phyloP scores from a whole-genome alignment of 2,329 filamentous ascomycete species.

The Trichoderma sp. region DNA sequence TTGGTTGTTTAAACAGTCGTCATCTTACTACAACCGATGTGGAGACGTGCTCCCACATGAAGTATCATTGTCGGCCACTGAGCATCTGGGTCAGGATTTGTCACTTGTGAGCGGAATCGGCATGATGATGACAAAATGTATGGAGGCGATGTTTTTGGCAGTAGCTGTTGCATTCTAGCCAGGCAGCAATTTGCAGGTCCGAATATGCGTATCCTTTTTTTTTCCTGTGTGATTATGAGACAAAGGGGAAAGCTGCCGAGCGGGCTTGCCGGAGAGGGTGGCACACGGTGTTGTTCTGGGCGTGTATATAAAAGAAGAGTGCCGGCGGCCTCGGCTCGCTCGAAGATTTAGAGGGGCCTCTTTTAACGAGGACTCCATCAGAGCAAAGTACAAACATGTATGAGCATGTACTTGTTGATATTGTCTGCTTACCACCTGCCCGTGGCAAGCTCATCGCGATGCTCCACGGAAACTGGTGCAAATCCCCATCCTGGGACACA shows the following conservation, averaged over 20 bases:
- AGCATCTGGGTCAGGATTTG: background rate
- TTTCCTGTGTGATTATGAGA: background rate
- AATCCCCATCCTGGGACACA: background rate
- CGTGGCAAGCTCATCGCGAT: background rate
- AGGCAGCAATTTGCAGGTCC: background rate
- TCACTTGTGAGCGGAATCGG: background rate
- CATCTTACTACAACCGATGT: conserved; percentile 10
- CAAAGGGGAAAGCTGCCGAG: conserved; percentile 8
- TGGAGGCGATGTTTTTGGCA: background rate
- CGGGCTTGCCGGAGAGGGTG: conserved; percentile 11
- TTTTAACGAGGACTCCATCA: conserved; percentile 7
- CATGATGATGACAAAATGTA: background rate
- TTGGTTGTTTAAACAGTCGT: conserved; percentile 2
- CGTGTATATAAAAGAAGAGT: conserved; percentile 17
- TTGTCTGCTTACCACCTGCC: conserved; percentile 12
- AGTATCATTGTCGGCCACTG: background rate
- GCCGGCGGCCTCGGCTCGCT: conserved; percentile 8
- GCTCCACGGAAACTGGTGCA: background rate
- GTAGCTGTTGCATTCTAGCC: background rate
- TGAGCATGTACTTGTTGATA: conserved; percentile 10
- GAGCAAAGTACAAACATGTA: conserved; percentile 7
- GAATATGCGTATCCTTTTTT: background rate
- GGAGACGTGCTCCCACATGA: conserved; percentile 3
- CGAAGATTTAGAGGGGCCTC: background rate
- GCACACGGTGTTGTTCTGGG: background rate